Evolutionary conservation across 768 basidiomycete genomes (phyloP), one percentile per base, ranked within the genome.

Genomic region (Tylopilus rubrobrunneus): DNA sequence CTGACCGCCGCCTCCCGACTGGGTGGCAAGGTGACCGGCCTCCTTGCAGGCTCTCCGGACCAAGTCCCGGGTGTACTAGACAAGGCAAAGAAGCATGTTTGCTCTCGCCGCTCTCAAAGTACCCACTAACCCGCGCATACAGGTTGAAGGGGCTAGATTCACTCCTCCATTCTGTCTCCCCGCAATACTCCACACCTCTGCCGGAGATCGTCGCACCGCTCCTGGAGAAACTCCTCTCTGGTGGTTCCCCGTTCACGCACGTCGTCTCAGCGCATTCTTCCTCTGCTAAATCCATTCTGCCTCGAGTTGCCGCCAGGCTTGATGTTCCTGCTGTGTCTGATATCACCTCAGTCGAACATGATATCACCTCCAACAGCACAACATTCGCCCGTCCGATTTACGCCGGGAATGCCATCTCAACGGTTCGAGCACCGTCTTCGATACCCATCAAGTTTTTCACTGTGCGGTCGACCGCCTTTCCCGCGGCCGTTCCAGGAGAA

Each of bases 351-450:
- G 75, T 98, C 58, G 78, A 85, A 39, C 85, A 92, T 67, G 87
- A 92, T 63, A 51, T 71, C 28, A 70, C 85, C 4, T 82, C 84
- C 33, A 86, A 87, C 59, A 80, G 77, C 62, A 92, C 92, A 37
- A 91, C 85, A 1, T 98, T 95, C 69, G 85, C 89, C 5, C 89
- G 96, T 25, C 93, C 92, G 27, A 97, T 98, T 63, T 98, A 99
- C 63, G 97, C 97, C 23, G 97, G 97, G 46, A 98, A 98, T 66
- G 97, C 97, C 43, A 92, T 98, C 52, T 82, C 94, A 25, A 96
- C 94, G 41, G 86, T 99, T 60, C 85, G 86, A 55, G 89, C 89
- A 0, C 75, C 85, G 0, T 80, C 83, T n/a, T 80, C 80, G 48
- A 79, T 97, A 63, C 79, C 82, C 29, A 72, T 94, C 74, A 98